These are phyloP conservation scores for Phyllostachys edulis DNA, from an alignment of 176 grass and related monocot genomes.

Conservation along the genomic window DNA sequence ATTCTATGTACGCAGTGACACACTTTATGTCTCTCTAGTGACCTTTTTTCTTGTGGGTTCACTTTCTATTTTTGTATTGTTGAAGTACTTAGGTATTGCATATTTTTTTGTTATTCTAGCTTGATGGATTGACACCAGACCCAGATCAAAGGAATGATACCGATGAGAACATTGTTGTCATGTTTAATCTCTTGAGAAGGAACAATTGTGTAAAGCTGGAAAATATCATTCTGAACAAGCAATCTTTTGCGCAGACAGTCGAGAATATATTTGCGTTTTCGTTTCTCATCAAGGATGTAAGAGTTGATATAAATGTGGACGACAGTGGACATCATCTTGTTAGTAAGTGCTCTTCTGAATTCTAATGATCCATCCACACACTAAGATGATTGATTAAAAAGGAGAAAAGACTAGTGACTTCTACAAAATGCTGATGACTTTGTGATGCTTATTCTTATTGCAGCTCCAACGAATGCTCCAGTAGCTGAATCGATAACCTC, in stretches of 20 bases:
- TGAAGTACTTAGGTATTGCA: neutral
- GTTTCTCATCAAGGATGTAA: conserved; percentile 54
- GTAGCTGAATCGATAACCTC: no score
- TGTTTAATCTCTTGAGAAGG: conserved; percentile 38
- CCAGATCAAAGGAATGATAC: conserved; percentile 39
- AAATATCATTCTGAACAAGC: conserved; percentile 34
- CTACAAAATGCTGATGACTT: neutral
- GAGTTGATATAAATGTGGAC: conserved; percentile 33
- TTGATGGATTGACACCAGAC: conserved; percentile 24
- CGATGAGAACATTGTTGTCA: conserved; percentile 27
- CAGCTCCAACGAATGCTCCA: conserved; percentile 52
- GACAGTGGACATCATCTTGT: conserved; percentile 37
- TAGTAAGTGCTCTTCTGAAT: conserved; percentile 5
- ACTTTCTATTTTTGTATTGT: neutral
- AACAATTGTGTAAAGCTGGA: conserved; percentile 31
- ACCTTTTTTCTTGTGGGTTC: neutral
- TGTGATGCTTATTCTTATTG: neutral
- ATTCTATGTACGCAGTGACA: neutral
- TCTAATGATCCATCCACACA: neutral
- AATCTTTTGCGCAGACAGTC: conserved; percentile 41
- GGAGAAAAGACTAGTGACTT: no score
- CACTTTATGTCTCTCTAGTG: neutral
- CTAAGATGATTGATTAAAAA: neutral
- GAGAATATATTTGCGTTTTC: conserved; percentile 58
- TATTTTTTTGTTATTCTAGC: conserved; percentile 5